A percentile compares a stretch with the other conserved stretches of the same genome.
phyloP scores from a whole-genome alignment of 805 yeast genomes.

The Lipomyces orientalis region DNA sequence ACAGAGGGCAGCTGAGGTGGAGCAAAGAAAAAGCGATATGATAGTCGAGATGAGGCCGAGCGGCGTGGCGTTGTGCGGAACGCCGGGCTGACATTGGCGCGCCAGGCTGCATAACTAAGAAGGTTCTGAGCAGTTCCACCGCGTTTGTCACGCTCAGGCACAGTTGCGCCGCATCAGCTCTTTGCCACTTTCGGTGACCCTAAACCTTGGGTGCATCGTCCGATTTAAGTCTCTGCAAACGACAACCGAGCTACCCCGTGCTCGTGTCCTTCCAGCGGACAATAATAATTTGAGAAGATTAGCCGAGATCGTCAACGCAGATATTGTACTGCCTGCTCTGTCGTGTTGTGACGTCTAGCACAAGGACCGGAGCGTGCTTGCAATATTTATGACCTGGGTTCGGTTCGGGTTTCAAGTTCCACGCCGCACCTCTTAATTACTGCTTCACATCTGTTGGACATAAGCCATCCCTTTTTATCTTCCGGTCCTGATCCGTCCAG shows the following conservation, averaged over 20 bases:
- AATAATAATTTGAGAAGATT: no score
- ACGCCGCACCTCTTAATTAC: no score
- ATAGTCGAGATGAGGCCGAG: background rate
- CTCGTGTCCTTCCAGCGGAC: no score
- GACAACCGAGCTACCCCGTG: no score
- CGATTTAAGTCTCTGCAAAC: no score
- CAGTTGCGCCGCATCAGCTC: background rate
- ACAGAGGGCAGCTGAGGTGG: background rate
- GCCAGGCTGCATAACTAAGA: background rate
- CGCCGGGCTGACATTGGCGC: background rate
- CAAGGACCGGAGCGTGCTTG: background rate
- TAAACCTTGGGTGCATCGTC: no score
- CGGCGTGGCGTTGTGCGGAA: slow-evolving; percentile 10
- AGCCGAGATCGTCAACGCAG: background rate
- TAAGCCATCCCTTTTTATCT: no score
- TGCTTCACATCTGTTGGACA: background rate
- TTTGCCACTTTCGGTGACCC: background rate
- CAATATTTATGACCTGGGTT: no score
- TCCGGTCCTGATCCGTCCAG: background rate
- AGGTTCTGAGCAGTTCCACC: background rate
- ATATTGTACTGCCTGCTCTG: background rate
- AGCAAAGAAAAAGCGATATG: background rate
- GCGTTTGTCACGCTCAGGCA: background rate
- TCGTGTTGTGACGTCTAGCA: background rate
- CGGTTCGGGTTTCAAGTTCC: no score